Percentiles rank a stretch among this genome's conserved stretches.
phyloP scores from a whole-genome alignment of 2,329 filamentous ascomycete species.

The Penicillium brevicompactum region DNA sequence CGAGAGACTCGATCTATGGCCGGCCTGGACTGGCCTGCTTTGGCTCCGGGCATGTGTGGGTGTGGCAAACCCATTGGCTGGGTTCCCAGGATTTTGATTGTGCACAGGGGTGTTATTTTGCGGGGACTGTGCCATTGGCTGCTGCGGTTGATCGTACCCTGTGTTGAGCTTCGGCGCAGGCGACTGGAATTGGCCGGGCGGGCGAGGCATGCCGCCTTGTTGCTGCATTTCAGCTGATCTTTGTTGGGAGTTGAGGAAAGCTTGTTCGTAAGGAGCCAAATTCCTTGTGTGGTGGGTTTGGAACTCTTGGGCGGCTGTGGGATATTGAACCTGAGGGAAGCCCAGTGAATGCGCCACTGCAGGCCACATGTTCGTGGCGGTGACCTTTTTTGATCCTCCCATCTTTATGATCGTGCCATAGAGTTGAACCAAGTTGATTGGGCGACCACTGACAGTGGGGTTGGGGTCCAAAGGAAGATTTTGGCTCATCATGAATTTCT shows the following conservation, averaged over 20 bases:
- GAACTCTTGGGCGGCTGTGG: slow-evolving; percentile 69
- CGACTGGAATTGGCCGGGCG: slow-evolving; percentile 44
- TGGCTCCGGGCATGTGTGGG: slow-evolving; percentile 38
- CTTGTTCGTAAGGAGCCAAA: slow-evolving; percentile 71
- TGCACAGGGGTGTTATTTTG: slow-evolving; percentile 33
- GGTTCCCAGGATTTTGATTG: slow-evolving; percentile 33
- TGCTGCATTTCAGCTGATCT: slow-evolving; percentile 49
- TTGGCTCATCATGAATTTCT: slow-evolving; percentile 74
- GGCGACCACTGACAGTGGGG: slow-evolving; percentile 72
- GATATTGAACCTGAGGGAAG: slow-evolving; percentile 64
- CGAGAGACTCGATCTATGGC: slow-evolving; percentile 35
- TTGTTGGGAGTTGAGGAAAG: slow-evolving; percentile 47
- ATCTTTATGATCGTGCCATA: slow-evolving; percentile 76
- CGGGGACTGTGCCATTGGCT: slow-evolving; percentile 36
- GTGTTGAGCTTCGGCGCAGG: slow-evolving; percentile 54
- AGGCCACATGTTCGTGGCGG: slow-evolving; percentile 70
- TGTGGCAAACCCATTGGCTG: slow-evolving; percentile 44
- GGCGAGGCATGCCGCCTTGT: slow-evolving; percentile 38
- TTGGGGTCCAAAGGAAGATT: slow-evolving; percentile 73
- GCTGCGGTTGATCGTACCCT: slow-evolving; percentile 44
- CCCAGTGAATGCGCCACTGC: slow-evolving; percentile 66
- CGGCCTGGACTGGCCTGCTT: slow-evolving; percentile 32
- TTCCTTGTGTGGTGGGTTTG: slow-evolving; percentile 74
- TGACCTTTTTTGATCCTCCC: slow-evolving; percentile 76
- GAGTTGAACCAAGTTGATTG: slow-evolving; percentile 72